phyloP scores from a whole-genome alignment of 345 rosid genomes.

The Citrus hindsii region DNA sequence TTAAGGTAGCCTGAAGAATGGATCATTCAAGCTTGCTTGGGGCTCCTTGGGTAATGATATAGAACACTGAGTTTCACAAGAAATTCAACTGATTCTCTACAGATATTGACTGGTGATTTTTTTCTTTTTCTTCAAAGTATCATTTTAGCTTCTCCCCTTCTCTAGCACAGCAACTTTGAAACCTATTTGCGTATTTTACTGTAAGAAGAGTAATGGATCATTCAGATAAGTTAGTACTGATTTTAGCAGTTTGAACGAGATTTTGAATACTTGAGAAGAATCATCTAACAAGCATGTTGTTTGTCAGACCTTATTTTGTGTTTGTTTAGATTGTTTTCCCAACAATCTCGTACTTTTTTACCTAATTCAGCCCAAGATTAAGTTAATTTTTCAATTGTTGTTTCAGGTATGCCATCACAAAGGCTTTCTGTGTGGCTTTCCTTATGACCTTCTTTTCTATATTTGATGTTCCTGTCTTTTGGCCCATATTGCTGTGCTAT shows the following conservation, averaged over 20 bases:
- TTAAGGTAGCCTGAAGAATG: neutral
- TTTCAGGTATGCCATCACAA: constrained; percentile 69
- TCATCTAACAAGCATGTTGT: neutral
- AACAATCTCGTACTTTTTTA: neutral
- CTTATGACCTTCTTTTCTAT: constrained; percentile 67
- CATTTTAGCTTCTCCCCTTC: neutral
- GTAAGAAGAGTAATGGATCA: neutral
- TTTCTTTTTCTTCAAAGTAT: neutral
- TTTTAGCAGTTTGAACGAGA: neutral
- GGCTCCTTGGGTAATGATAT: neutral
- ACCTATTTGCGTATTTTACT: neutral
- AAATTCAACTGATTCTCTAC: neutral
- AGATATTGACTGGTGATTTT: neutral
- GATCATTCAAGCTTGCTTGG: neutral
- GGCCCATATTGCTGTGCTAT: constrained; percentile 70
- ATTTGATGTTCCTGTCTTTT: constrained; percentile 74
- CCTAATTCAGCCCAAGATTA: neutral
- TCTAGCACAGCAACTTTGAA: neutral
- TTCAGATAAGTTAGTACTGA: neutral
- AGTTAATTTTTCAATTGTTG: constrained; percentile 12
- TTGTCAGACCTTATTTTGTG: neutral
- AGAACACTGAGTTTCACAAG: neutral
- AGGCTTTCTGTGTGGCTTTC: constrained; percentile 63
- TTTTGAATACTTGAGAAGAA: neutral
- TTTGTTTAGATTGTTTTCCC: neutral